phyloP scores from a whole-genome alignment of 305 asterid species.

The Fraxinus xanthoxyloides region DNA sequence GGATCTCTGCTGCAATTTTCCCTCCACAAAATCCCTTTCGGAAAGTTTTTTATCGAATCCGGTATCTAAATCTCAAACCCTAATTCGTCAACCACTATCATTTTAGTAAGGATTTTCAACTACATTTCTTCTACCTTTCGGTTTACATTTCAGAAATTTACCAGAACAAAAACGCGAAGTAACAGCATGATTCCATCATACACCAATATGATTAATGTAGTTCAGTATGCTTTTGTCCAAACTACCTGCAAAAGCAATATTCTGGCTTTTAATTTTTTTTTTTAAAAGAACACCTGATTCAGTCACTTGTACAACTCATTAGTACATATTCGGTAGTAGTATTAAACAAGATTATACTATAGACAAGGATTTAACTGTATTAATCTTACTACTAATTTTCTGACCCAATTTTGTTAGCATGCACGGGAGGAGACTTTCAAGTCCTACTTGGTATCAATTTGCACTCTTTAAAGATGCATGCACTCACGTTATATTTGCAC shows the following conservation, averaged over 20 bases:
- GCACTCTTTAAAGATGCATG: background rate
- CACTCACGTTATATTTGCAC: background rate
- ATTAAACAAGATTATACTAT: too few species aligned
- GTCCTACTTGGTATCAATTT: background rate
- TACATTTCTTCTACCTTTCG: background rate
- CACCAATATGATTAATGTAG: background rate
- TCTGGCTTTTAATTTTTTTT: background rate
- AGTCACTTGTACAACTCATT: background rate
- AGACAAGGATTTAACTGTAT: background rate
- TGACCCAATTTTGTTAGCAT: background rate
- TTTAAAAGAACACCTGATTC: background rate
- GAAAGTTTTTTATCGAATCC: background rate
- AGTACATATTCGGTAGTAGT: background rate
- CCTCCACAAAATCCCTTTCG: background rate
- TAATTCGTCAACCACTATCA: background rate
- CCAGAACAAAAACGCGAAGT: background rate
- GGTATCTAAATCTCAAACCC: background rate
- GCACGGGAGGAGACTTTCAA: background rate
- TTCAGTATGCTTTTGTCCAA: background rate
- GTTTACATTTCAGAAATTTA: background rate
- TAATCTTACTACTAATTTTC: background rate
- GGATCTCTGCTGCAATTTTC: background rate
- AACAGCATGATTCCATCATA: background rate
- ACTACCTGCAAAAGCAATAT: background rate
- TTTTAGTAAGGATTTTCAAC: background rate